Evolutionary conservation across 805 yeast genomes (phyloP).

Genomic region (Kurtzmaniella fragi): DNA sequence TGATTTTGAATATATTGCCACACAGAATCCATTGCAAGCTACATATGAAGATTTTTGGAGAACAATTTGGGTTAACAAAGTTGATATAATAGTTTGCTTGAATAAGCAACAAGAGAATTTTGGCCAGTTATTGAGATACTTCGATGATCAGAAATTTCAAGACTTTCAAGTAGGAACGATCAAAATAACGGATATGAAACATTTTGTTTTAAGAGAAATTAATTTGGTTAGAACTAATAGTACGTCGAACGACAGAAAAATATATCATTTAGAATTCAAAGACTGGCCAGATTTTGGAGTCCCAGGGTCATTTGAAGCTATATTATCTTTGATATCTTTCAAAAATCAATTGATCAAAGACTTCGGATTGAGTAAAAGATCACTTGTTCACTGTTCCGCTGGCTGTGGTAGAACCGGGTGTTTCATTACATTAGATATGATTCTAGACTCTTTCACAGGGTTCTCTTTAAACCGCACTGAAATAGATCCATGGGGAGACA

Average conservation of each 20-base stretch:
- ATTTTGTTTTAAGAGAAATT: constrained; percentile 13
- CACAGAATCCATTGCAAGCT: constrained; percentile 39
- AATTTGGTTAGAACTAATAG: constrained; percentile 6
- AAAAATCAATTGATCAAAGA: constrained; percentile 23
- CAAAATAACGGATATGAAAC: constrained; percentile 6
- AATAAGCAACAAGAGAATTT: constrained; percentile 21
- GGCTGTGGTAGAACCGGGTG: constrained; percentile 60
- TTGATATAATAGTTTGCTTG: constrained; percentile 31
- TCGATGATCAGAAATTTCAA: constrained; percentile 14
- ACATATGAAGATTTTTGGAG: constrained; percentile 43
- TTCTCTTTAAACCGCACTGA: neutral
- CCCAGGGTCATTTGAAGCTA: constrained; percentile 26
- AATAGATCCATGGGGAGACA: constrained; percentile 17
- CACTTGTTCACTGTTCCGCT: constrained; percentile 52
- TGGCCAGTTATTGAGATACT: constrained; percentile 12
- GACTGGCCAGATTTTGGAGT: constrained; percentile 48
- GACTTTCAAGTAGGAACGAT: constrained; percentile 10
- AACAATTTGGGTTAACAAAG: constrained; percentile 28
- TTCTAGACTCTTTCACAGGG: constrained; percentile 20
- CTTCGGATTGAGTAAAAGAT: constrained; percentile 7
- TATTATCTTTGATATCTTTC: constrained; percentile 26
- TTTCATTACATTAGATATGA: constrained; percentile 42
- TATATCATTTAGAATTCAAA: constrained; percentile 36
- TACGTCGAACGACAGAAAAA: constrained; percentile 4
- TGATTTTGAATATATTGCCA: constrained; percentile 33